Evolutionary conservation across 2,329 filamentous ascomycete species (phyloP).

Genomic region (Epichloe brachyelytri): DNA sequence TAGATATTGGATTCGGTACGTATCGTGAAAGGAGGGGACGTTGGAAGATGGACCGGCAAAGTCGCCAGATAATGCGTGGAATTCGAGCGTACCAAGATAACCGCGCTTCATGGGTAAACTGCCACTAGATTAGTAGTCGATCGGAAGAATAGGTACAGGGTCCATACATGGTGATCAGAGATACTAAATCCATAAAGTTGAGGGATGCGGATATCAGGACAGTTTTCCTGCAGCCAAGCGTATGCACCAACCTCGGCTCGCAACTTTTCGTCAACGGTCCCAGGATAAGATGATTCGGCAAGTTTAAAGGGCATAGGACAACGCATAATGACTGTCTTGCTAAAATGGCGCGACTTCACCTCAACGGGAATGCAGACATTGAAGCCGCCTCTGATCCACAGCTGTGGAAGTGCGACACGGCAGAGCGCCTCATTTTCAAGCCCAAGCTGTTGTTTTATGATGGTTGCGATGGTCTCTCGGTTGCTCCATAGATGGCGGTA

Average conservation of each 20-base stretch:
- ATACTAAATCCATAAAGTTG: slow-evolving; percentile 13
- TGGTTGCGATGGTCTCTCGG: slow-evolving; percentile 8
- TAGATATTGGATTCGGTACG: not conserved
- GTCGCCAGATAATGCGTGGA: not conserved
- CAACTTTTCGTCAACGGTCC: slow-evolving; percentile 31
- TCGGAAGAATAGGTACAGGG: not conserved
- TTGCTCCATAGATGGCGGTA: slow-evolving; percentile 4
- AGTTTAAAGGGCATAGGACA: slow-evolving; percentile 22
- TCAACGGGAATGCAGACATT: slow-evolving; percentile 22
- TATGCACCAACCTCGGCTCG: slow-evolving; percentile 15
- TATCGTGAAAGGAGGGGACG: slow-evolving; percentile 4
- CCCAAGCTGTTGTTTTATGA: slow-evolving; percentile 14
- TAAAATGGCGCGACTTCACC: slow-evolving; percentile 11
- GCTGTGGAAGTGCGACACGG: slow-evolving; percentile 10
- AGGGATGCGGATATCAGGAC: slow-evolving; percentile 13
- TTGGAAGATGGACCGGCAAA: slow-evolving; percentile 3
- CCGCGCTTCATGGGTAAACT: slow-evolving; percentile 9
- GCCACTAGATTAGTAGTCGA: slow-evolving; percentile 1
- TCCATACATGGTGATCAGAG: slow-evolving; percentile 6
- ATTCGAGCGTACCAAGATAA: slow-evolving; percentile 6
- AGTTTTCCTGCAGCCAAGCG: slow-evolving; percentile 15
- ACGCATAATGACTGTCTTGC: slow-evolving; percentile 16
- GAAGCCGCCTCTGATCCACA: slow-evolving; percentile 22
- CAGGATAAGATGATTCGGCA: slow-evolving; percentile 23
- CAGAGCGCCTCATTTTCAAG: slow-evolving; percentile 13